These are phyloP conservation scores for Phytophthora quininea DNA, from an alignment of 352 stramenopile species.

Conservation along the genomic window DNA sequence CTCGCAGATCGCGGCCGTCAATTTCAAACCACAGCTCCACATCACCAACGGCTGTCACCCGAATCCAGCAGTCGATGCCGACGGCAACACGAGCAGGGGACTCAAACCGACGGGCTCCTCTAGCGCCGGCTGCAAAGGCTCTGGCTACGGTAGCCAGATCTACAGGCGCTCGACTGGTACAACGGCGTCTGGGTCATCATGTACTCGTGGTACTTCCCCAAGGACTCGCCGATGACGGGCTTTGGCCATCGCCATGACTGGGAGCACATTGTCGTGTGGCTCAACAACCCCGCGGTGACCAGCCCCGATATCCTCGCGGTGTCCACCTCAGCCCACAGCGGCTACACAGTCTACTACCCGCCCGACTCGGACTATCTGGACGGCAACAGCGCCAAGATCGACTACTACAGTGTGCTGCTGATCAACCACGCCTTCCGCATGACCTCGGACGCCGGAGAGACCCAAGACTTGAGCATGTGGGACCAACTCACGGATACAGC, in stretches of 20 bases:
- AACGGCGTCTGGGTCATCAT: conserved; percentile 32
- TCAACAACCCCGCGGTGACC: conserved; percentile 25
- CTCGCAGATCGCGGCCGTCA: conserved; percentile 6
- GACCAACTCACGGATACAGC: conserved; percentile 24
- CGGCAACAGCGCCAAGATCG: conserved; percentile 2
- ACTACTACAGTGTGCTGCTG: conserved; percentile 5
- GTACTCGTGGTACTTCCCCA: conserved; percentile 55
- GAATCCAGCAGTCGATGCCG: conserved; percentile 25
- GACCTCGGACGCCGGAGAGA: conserved; percentile 16
- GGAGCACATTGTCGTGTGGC: conserved; percentile 48
- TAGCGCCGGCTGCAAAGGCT: conserved; percentile 34
- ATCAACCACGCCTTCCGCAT: conserved; percentile 24
- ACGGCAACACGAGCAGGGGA: conserved; percentile 29
- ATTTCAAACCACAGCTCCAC: conserved; percentile 20
- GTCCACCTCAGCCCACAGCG: not conserved
- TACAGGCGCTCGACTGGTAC: conserved; percentile 36
- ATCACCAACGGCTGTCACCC: conserved; percentile 22
- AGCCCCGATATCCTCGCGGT: conserved; percentile 12
- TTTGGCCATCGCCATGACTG: conserved; percentile 49
- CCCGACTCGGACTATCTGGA: not conserved
- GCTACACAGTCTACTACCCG: not conserved
- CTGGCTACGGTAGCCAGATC: conserved; percentile 23
- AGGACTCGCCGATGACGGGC: conserved; percentile 33
- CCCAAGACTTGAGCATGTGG: conserved; percentile 30
- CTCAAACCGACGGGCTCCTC: conserved; percentile 24